Evolutionary conservation across 345 rosid species (phyloP).

Genomic region (Citrus maxima): DNA sequence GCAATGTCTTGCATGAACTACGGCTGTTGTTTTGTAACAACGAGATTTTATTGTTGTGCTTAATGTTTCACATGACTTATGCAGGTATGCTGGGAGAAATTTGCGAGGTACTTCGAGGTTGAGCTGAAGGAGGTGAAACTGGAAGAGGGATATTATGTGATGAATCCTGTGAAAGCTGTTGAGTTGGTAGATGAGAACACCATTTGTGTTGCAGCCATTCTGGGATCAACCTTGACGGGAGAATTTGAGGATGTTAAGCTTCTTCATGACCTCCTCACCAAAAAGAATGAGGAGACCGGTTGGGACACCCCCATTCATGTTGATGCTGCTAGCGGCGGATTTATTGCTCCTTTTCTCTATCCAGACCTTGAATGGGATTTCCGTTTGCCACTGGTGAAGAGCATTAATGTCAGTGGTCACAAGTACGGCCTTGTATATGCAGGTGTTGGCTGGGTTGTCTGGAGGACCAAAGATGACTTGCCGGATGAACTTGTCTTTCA

Average conservation of each 20-base stretch:
- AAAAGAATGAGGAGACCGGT: constrained; percentile 59
- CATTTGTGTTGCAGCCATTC: constrained; percentile 77
- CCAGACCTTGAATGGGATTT: constrained; percentile 89
- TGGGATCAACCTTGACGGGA: constrained; percentile 75
- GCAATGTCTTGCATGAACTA: not conserved
- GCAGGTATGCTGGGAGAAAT: constrained; percentile 85
- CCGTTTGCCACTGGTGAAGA: constrained; percentile 70
- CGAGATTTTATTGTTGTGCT: not conserved
- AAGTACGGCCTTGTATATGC: constrained; percentile 79
- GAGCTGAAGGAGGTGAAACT: constrained; percentile 76
- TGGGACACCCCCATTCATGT: constrained; percentile 80
- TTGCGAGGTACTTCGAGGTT: constrained; percentile 84
- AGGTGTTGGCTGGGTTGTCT: constrained; percentile 79
- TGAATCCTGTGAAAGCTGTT: constrained; percentile 63
- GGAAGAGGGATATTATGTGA: constrained; percentile 60
- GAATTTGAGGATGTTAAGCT: constrained; percentile 77
- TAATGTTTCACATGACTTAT: not conserved
- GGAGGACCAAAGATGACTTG: constrained; percentile 80
- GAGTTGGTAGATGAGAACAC: constrained; percentile 85
- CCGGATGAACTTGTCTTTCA: constrained; percentile 83
- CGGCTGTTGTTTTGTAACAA: not conserved
- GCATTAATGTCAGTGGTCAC: constrained; percentile 78
- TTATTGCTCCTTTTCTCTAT: constrained; percentile 68
- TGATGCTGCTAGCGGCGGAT: constrained; percentile 85
- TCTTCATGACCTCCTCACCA: constrained; percentile 45